Evolutionary conservation across 1,284 basidiomycete species (phyloP).

Genomic region (Ustilago hordei): DNA sequence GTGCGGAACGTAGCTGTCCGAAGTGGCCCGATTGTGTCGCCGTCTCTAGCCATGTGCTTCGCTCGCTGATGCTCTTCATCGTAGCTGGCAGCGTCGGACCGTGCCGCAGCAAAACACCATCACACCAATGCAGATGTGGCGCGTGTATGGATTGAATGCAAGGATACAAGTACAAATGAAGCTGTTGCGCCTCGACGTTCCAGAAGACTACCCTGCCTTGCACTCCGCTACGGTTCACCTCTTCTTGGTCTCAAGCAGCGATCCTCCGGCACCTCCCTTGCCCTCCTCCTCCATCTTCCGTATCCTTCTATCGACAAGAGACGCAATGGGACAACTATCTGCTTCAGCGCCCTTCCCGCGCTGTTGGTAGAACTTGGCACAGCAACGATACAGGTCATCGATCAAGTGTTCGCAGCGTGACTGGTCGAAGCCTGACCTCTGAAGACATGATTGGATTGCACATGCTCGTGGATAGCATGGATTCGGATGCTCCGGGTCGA

Average conservation of each 20-base stretch:
- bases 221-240: background rate
- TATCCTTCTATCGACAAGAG: constrained; percentile 51
- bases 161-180: constrained; percentile 5
- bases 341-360: constrained; percentile 53
- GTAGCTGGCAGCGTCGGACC: background rate
- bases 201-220: background rate
- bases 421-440: constrained; percentile 61
- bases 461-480: constrained; percentile 66
- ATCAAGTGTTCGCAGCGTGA: constrained; percentile 62
- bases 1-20: no score
- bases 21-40: no score
- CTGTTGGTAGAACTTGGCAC: constrained; percentile 59
- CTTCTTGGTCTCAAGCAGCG: constrained; percentile 37
- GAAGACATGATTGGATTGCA: constrained; percentile 64
- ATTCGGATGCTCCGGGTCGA: constrained; percentile 43
- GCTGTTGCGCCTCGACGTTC: background rate
- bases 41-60: no score
- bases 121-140: background rate
- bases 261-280: constrained; percentile 43
- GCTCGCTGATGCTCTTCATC: no score
- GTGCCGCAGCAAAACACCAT: background rate
- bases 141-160: background rate
- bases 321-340: constrained; percentile 62
- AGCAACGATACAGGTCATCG: constrained; percentile 65
- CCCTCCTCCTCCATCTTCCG: constrained; percentile 52